Conservation (phyloP, 2,329 filamentous ascomycete genomes). For the Nemania abortiva region DNA sequence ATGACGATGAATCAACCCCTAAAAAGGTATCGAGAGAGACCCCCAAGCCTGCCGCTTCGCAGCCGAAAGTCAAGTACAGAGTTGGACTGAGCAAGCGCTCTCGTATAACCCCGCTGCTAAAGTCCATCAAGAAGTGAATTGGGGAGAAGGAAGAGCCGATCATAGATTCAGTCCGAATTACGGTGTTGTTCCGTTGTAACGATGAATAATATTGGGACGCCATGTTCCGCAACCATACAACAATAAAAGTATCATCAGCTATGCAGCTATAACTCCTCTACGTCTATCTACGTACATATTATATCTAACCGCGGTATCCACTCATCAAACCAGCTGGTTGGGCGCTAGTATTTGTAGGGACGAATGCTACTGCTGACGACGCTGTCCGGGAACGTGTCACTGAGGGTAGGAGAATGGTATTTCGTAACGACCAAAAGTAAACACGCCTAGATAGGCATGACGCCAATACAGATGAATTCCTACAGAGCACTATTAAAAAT, state of each 20-base stretch:
- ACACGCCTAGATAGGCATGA: no score
- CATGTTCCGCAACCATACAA: neutral
- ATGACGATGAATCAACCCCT: constrained; percentile 18
- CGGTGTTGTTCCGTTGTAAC: neutral
- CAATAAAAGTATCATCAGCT: neutral
- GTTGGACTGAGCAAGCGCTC: constrained; percentile 63
- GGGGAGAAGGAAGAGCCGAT: neutral
- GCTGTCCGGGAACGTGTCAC: no score
- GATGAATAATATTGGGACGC: neutral
- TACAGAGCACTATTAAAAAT: neutral
- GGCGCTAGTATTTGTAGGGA: no score
- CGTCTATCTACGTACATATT: no score
- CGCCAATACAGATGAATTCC: no score
- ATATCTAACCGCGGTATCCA: neutral
- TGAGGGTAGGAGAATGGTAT: no score
- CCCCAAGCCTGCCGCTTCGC: constrained; percentile 40
- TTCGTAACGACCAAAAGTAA: no score
- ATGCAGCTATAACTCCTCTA: neutral
- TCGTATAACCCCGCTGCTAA: constrained; percentile 61
- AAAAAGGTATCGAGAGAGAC: constrained; percentile 40
- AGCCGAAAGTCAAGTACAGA: constrained; percentile 57
- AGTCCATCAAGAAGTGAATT: constrained; percentile 58
- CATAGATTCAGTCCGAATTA: neutral
- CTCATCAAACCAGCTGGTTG: neutral
- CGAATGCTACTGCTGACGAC: no score